Evolutionary conservation across 371 early-diverging fungal genomes (phyloP).

Genomic region (Mortierella sp.): DNA sequence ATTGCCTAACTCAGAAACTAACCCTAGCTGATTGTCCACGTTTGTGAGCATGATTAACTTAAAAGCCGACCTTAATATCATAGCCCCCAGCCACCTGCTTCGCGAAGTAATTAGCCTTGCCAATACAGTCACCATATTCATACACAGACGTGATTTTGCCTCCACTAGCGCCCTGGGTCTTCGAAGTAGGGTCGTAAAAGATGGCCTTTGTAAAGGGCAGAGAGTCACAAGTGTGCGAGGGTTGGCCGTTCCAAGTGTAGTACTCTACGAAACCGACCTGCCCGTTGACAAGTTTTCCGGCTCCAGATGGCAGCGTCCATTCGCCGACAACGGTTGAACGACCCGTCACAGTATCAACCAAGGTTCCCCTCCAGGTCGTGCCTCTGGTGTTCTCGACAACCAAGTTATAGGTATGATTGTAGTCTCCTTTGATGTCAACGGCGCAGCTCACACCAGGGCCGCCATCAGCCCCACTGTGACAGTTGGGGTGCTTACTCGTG

Average conservation of each 20-base stretch:
- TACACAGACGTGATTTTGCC: slow-evolving; percentile 10
- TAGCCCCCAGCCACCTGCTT: background rate
- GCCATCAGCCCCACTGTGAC: slow-evolving; percentile 11
- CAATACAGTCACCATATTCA: slow-evolving; percentile 19
- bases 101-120: slow-evolving; percentile 4
- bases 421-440: slow-evolving; percentile 15
- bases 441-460: slow-evolving; percentile 32
- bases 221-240: slow-evolving; percentile 9
- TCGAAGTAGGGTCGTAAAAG: slow-evolving; percentile 26
- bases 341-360: slow-evolving; percentile 15
- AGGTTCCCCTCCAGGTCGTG: slow-evolving; percentile 32
- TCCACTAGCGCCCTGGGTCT: slow-evolving; percentile 5
- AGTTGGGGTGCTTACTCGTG: slow-evolving; percentile 16
- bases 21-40: too few relatives aligned
- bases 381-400: slow-evolving; percentile 13
- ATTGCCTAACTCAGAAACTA: too few relatives aligned
- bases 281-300: slow-evolving; percentile 13
- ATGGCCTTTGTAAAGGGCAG: slow-evolving; percentile 21
- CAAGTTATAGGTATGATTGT: slow-evolving; percentile 16
- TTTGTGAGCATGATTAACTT: background rate
- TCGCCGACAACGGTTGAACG: slow-evolving; percentile 9
- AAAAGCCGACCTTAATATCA: slow-evolving; percentile 27
- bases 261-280: slow-evolving; percentile 29
- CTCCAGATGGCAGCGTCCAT: slow-evolving; percentile 23
- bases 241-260: slow-evolving; percentile 21